Evolutionary conservation across 2,329 filamentous ascomycete species (phyloP).

Genomic region (Niveomyces coronatus): DNA sequence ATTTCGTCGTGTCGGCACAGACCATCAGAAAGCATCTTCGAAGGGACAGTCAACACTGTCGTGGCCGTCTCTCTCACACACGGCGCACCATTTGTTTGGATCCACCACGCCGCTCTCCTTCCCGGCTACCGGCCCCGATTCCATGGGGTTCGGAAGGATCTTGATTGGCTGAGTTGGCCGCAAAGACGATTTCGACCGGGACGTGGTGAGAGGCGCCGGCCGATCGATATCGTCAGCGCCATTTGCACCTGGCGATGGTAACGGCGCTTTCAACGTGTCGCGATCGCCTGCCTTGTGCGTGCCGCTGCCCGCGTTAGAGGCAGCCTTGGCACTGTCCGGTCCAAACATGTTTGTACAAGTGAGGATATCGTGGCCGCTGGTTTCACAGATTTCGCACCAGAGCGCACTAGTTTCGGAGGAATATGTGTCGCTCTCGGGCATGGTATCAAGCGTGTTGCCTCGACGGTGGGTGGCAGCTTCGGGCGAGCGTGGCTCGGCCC

Average conservation of each 20-base stretch:
- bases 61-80: conserved; percentile 93
- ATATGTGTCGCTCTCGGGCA: conserved; percentile 60
- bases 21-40: conserved; percentile 60
- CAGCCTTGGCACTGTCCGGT: conserved; percentile 26
- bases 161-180: conserved; percentile 30
- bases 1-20: background rate
- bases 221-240: conserved; percentile 31
- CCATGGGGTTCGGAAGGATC: conserved; percentile 51
- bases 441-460: conserved; percentile 50
- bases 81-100: conserved; percentile 86
- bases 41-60: conserved; percentile 92
- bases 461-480: conserved; percentile 38
- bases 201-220: conserved; percentile 45
- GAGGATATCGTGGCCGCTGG: conserved; percentile 82
- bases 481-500: conserved; percentile 35
- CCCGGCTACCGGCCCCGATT: conserved; percentile 60
- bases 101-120: conserved; percentile 73
- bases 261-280: conserved; percentile 28
- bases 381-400: conserved; percentile 96
- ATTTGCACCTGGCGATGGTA: conserved; percentile 5
- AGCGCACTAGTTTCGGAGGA: conserved; percentile 63
- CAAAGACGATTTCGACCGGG: conserved; percentile 33
- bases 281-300: conserved; percentile 25
- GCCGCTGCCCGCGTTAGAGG: conserved; percentile 17
- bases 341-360: conserved; percentile 88